Evolutionary conservation across 2,329 filamentous ascomycete species (phyloP).

Genomic region (Colletotrichum sp.): DNA sequence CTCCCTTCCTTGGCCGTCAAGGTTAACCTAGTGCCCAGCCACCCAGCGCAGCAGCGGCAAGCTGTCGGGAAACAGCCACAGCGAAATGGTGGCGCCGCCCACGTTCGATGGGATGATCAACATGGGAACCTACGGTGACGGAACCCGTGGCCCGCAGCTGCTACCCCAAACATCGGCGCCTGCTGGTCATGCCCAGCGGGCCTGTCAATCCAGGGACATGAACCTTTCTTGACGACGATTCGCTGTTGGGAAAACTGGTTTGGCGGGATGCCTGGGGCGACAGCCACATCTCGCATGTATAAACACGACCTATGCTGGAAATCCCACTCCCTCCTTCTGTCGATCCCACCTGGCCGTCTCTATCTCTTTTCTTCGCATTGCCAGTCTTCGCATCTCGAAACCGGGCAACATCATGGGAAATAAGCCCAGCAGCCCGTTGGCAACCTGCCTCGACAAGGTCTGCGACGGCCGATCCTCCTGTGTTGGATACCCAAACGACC

Average conservation of each 20-base stretch:
- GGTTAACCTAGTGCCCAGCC: background rate
- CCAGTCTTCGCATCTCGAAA: background rate
- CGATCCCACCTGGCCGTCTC: background rate
- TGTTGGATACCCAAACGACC: conserved; percentile 49
- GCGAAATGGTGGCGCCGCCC: background rate
- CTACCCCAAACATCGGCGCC: background rate
- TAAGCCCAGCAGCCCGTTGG: conserved; percentile 42
- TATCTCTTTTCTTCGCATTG: background rate
- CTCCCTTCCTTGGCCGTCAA: background rate
- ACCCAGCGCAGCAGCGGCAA: background rate
- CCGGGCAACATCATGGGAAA: conserved; percentile 44
- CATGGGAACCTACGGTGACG: background rate
- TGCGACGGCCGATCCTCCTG: conserved; percentile 51
- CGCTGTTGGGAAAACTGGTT: background rate
- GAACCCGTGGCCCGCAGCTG: background rate
- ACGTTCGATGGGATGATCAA: background rate
- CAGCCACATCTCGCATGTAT: background rate
- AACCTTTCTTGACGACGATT: background rate
- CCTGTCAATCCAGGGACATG: background rate
- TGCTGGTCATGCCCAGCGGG: background rate
- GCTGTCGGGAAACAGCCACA: background rate
- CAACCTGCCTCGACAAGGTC: conserved; percentile 51
- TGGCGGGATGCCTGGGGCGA: background rate
- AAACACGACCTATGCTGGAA: background rate
- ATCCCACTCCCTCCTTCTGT: background rate